Base-by-base conservation (phyloP, 305 asterid species). In the Nicotiana rustica region DNA sequence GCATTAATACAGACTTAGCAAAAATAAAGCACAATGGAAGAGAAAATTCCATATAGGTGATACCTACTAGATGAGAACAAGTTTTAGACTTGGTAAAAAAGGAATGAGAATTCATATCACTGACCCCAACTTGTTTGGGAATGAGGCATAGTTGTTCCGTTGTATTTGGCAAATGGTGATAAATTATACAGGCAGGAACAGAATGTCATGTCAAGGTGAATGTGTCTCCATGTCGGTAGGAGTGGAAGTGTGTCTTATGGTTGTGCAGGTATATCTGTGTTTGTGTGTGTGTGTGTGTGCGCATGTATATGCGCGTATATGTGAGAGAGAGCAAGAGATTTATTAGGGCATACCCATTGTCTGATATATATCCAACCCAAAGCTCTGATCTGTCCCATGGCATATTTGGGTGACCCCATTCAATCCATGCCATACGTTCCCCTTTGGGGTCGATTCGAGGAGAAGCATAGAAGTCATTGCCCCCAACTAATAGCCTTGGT, bases 331-430 rank as follows among this genome's bases (percentile, higher is more conserved):
- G 79, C 49, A 36, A 21, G 79, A 49, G 36, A 12, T 47, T 71
- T 13, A 44, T 49, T 49, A 49, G 18, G 79, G 78, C 91, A 15
- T 83, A 94, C 99, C 99, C 99, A 82, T 91, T 90, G 77, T 91
- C 94, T 86, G 95, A 92, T 78, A 94, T 83, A 86, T 91, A 90
- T 85, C 98, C 99, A 87, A 96, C 99, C 98, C 99, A 96, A 83
- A 96, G 97, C 89, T 93, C 93, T 81, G 99, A 94, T 91, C 89
- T 91, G 83, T 94, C 98, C 98, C 99, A 94, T 67, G 98, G 98
- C 98, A 96, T 96, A 89, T 93, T 92, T 77, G 99, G 99, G 88
- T 96, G 99, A 75, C 91, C 85, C 99, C 99, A 96, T 85, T 96
- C 94, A 69, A 94, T 94, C 99, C 99, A 96, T 67, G 99, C 96